Evolutionary conservation across 2,329 filamentous ascomycete species (phyloP), one percentile per base, ranked within the genome.

Genomic region (Xylaria polymorpha): DNA sequence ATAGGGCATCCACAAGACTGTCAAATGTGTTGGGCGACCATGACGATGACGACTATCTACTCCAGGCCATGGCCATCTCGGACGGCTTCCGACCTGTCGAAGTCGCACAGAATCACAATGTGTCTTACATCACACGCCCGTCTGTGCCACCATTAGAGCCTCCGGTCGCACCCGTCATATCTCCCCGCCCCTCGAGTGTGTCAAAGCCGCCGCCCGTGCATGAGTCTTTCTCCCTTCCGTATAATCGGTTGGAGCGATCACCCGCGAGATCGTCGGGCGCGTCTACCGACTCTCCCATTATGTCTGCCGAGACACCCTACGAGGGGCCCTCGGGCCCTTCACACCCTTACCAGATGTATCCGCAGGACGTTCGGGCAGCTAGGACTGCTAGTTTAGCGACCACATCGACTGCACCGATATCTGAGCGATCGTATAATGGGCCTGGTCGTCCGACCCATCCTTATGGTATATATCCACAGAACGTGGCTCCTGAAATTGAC

Each of bases 381-480:
- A 79, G 82, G 66, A 86, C 88, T 9, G 83, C 86, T 29, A 94
- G 93, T 76, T 83, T 91, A 44, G 87, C 89, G n/a, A 93, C 93
- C 22, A 88, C 90, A 15, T 90, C 92, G 8, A 94, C 92, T 14
- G 82, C 87, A 53, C 87, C 86, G 29, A 85, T 86, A 15, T 80
- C 85, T 9, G 88, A 86, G 77, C 85, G 81, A 72, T 86, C 90
- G 3, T 88, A 91, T 73, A 84, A 84, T 12, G 87, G 89, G 20
- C 83, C 87, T 14, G 87, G 85, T 59, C 89, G 89, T 2, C 94
- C 94, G 9, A 88, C 92, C 68, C 94, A 97, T 77, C 94, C 94
- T 0, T 98, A 98, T 78, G 88, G 86, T 48, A 88, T 97, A 85
- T 98, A 97, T 75, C 87, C 92, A 5, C 94, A 98, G 78, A 94